These are phyloP conservation scores for Angophora floribunda DNA, from an alignment of 345 rosid species.

Conservation along the genomic window DNA sequence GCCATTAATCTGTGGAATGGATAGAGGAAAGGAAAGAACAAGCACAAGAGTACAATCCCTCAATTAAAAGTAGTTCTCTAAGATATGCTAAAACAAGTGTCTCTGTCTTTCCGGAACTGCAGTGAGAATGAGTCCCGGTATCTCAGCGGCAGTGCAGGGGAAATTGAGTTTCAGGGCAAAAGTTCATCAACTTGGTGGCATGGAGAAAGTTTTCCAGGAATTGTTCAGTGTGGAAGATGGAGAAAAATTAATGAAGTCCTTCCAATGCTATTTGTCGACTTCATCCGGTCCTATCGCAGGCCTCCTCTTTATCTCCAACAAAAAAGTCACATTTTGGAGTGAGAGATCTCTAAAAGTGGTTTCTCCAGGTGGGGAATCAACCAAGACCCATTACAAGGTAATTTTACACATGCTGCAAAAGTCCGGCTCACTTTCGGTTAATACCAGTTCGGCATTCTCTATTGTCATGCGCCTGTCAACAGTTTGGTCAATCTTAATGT, in stretches of 20 bases:
- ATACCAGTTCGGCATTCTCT: background rate
- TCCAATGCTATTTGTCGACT: constrained; percentile 27
- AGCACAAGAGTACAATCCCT: background rate
- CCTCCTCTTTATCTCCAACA: constrained; percentile 26
- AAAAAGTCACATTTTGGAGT: constrained; percentile 32
- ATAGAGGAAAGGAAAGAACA: background rate
- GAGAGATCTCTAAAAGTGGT: constrained; percentile 25
- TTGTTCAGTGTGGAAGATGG: constrained; percentile 14
- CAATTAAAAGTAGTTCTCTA: background rate
- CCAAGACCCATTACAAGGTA: constrained; percentile 23
- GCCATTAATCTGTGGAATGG: background rate
- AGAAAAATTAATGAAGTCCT: constrained; percentile 22
- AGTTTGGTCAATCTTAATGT: background rate
- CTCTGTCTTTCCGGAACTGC: background rate
- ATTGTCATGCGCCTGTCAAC: background rate
- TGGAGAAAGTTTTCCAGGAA: constrained; percentile 17
- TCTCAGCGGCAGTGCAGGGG: constrained; percentile 18
- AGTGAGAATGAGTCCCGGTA: constrained; percentile 24
- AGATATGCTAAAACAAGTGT: background rate
- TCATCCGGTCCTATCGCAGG: constrained; percentile 31
- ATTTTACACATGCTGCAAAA: background rate
- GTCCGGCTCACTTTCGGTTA: background rate
- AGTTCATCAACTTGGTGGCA: constrained; percentile 27
- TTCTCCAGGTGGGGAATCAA: constrained; percentile 12
- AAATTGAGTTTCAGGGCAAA: constrained; percentile 27